Evolutionary conservation across 192 early-diverging fungal genomes (phyloP).

Genomic region (Chytriomyces confervae): DNA sequence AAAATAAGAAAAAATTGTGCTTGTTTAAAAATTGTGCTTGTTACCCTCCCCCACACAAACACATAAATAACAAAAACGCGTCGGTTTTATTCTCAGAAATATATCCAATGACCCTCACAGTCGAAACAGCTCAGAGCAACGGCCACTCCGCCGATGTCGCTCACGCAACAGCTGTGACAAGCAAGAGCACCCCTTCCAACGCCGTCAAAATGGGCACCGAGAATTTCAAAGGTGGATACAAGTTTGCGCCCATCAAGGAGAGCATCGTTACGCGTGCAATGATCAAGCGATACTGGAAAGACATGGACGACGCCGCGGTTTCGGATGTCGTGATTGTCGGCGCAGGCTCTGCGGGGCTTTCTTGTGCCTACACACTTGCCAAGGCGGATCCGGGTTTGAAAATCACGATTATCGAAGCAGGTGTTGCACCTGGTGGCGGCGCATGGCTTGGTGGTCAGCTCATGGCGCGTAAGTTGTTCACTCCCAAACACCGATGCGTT

Average conservation of each 20-base stretch:
- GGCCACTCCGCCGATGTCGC: too few relatives aligned
- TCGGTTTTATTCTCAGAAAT: too few relatives aligned
- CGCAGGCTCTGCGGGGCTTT: conserved; percentile 72
- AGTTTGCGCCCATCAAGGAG: conserved; percentile 35
- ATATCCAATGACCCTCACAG: too few relatives aligned
- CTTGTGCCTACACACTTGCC: conserved; percentile 69
- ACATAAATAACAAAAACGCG: too few relatives aligned
- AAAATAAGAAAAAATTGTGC: too few relatives aligned
- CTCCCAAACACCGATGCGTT: neutral
- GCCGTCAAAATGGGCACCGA: neutral
- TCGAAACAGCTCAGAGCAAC: too few relatives aligned
- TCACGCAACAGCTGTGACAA: too few relatives aligned
- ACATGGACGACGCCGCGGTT: conserved; percentile 68
- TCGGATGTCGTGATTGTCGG: conserved; percentile 78
- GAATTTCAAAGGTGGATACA: conserved; percentile 3
- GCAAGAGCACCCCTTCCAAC: neutral
- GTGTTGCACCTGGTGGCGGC: conserved; percentile 74
- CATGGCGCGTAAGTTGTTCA: conserved; percentile 36
- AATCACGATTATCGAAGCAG: conserved; percentile 74
- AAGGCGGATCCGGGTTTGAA: conserved; percentile 66
- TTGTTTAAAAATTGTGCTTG: too few relatives aligned
- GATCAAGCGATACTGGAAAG: conserved; percentile 59
- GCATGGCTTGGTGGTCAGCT: conserved; percentile 78
- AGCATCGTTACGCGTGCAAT: conserved; percentile 29
- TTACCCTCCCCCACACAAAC: too few relatives aligned